Base-by-base conservation (phyloP, 441 rosid genomes). In the Gossypium schwendimanii region DNA sequence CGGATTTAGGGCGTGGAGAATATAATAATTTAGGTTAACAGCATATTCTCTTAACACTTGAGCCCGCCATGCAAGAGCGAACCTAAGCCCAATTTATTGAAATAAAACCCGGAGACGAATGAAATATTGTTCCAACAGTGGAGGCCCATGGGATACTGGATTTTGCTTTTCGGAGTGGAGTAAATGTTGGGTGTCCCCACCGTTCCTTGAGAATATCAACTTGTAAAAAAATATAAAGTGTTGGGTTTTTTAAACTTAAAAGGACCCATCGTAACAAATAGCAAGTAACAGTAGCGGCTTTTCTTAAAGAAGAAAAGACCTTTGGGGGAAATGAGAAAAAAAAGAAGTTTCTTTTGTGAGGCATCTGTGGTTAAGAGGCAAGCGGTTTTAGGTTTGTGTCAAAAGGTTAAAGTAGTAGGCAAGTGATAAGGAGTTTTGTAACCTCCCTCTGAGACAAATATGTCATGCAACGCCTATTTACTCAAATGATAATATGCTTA, bases 401-500 rank as follows among this genome's bases (percentile, higher is more conserved):
- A 11, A 44, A 44, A 58, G 14, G 23, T 21, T 3, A 39, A 31
- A 31, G 26, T 50, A 71, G 24, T 15, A 60, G 74, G 58, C 75
- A 71, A 49, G 68, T 71, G 68, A 71, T 3, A 9, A 52, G 23
- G 59, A 15, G 59, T 26, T 14, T 1, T 23, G 55, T 14, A 44
- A 61, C 68, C 68, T 60, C 49, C 18, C 28, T 8, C 31, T 23
- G 33, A 28, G 69, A 72, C 69, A 61, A 72, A 49, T 26, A 72
- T 60, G 68, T 72, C 26, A 72, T 58, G 41, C 55, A 70, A 23
- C 20, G 60, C 45, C 58, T 44, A 47, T 24, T 60, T 23, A 44
- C 11, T 26, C 24, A 15, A 17, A 26, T 60, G 60, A 59, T 61
- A 71, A 31, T 12, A 61, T 28, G 75, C 49, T 60, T 72, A 28